phyloP scores from a whole-genome alignment of 345 rosid genomes.

The Hirschfeldia incana region DNA sequence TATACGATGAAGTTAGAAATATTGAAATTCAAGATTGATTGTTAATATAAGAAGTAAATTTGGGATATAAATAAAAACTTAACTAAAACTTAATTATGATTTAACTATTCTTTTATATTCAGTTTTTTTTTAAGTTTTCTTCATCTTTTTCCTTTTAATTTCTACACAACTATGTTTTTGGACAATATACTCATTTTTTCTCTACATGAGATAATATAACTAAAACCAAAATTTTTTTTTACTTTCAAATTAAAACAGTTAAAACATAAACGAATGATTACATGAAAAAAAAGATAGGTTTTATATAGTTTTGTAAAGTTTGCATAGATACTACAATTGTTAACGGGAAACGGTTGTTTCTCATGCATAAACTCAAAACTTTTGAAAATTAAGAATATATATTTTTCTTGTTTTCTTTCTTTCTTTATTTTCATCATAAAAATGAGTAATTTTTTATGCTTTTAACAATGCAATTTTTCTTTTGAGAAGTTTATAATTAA shows the following conservation, averaged over 20 bases:
- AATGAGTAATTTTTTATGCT: neutral
- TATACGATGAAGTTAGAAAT: neutral
- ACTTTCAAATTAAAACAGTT: neutral
- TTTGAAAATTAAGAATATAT: neutral
- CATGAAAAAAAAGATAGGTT: neutral
- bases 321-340: neutral
- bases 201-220: neutral
- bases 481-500: neutral
- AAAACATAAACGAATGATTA: no score
- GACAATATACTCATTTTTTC: neutral
- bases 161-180: neutral
- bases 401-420: neutral
- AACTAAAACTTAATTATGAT: neutral
- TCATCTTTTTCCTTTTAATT: neutral
- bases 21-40: neutral
- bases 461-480: neutral
- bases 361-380: neutral
- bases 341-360: neutral
- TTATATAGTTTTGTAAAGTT: no score
- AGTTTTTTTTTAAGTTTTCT: neutral
- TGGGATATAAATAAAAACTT: neutral
- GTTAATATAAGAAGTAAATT: neutral
- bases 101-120: neutral
- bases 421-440: neutral
- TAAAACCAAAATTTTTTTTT: neutral